Evolutionary conservation across 2,329 filamentous ascomycete genomes (phyloP), one percentile per base, ranked within the genome.

Genomic region (Proliferodiscus dingleyae): DNA sequence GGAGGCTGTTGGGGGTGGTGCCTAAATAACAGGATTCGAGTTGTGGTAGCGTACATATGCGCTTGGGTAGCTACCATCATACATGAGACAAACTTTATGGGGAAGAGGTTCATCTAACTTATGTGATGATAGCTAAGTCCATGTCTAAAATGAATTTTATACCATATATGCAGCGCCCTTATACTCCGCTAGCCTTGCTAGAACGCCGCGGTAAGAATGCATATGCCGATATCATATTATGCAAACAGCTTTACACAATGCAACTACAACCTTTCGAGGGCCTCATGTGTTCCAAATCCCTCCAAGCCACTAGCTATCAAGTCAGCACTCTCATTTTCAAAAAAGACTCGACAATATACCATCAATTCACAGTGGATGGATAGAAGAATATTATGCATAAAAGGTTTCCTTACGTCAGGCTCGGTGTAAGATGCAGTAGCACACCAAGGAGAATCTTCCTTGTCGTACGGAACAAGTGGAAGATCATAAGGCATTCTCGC

Each of bases 401-500:
- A 21, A 34, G 8, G 26, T 22, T 4, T 22, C 26, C 46, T 21
- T 48, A 79, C 46, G 66, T 91, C 87, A 10, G 75, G 78, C 58
- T 83, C 75, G 0, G 50, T 47, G 59, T 90, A 75, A 1, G 59
- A 60, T 58, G 73, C 68, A 2, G 78, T 81, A 3, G 84, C 83
- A 49, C 85, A 87, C 90, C 89, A 95, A 1, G 89, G 89, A 37
- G 75, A 68, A 59, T 94, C 87, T 4, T 66, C 63, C 6, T 65
- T 52, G 0, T 62, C 68, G 58, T 95, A 95, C 5, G 70, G 69
- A 39, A 78, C 78, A 22, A 95, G 64, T 0, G 89, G 89, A 5
- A 90, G 66, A 64, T 82, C 82, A 64, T 95, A 95, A n/a, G 89
- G 87, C 67, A 95, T 82, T 13, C 89, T 75, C 22, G 91, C 68